Base-by-base conservation (phyloP, 441 rosid species). In the Manihot esculenta region DNA sequence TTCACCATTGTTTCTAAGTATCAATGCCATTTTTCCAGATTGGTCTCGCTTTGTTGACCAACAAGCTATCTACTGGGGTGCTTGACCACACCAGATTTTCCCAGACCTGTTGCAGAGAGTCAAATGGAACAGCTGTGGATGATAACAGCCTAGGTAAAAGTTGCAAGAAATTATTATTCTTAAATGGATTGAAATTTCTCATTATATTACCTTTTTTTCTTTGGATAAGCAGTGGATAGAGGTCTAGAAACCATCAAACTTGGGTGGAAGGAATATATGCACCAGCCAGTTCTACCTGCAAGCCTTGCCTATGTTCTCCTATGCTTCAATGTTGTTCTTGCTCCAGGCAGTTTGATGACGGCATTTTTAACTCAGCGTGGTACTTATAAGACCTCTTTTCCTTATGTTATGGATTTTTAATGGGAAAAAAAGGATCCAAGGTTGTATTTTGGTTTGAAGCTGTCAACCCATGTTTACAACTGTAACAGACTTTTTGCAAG, bases 271-370 rank as follows among this genome's bases (percentile, higher is more conserved):
- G 97, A 94, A 80, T 94, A 92, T 71, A 74, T 92, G 68, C 91
- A 92, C 64, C 97, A 90, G 76, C 99, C 95, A 0, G 97, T 89
- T 77, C 95, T 94, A 70, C 97, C 97, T 30, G 99, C 99, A 72
- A 92, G 99, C 84, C 91, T 92, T 18, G 97, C 97, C 64, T 89
- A 74, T 65, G 99, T 92, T 72, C 90, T 94, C 62, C 90, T 94
- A 69, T 89, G 65, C 85, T 90, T 92, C 79, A 94, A 94, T 77
- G 88, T 90, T 62, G 90, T 88, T 73, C 97, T 94, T 57, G 82
- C 91, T 71, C 97, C 99, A 7, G 88, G 97, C 77, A 90, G 97
- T 73, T 81, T 94, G 83, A 94, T 94, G 99, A 94, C 97, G 9
- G 97, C 97, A 45, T 94, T 94, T 84, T 83, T 94, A 75, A 94